Evolutionary conservation across 805 yeast genomes (phyloP).

Genomic region (Wickerhamiella kurtzmanii): DNA sequence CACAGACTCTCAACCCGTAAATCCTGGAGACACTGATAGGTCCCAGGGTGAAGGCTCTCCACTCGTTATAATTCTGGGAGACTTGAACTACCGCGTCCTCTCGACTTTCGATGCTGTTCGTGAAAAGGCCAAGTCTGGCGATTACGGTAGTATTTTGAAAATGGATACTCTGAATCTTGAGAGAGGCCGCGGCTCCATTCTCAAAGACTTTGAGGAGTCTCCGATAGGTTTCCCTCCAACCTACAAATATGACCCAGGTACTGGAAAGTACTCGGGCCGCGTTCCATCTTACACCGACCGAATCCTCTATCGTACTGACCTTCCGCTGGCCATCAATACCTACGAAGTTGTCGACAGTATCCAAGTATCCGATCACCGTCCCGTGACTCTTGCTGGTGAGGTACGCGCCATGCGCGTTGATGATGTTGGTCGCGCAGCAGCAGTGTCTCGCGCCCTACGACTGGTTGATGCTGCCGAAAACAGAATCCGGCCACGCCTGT

Average conservation of each 20-base stretch:
- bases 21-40: neutral
- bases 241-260: slow-evolving; percentile 31
- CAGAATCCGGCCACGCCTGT: slow-evolving; percentile 30
- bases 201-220: slow-evolving; percentile 37
- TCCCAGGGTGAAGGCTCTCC: neutral
- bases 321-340: slow-evolving; percentile 9
- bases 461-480: slow-evolving; percentile 35
- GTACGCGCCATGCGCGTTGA: slow-evolving; percentile 29
- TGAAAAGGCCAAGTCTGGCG: slow-evolving; percentile 22
- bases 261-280: slow-evolving; percentile 23
- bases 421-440: slow-evolving; percentile 24
- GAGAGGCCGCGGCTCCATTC: slow-evolving; percentile 25
- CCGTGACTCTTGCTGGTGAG: slow-evolving; percentile 33
- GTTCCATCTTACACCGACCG: slow-evolving; percentile 51
- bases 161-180: slow-evolving; percentile 34
- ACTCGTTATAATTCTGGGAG: slow-evolving; percentile 35
- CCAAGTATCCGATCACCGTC: slow-evolving; percentile 40
- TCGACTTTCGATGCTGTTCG: slow-evolving; percentile 24
- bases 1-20: neutral
- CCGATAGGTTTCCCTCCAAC: slow-evolving; percentile 40
- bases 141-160: slow-evolving; percentile 27
- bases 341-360: slow-evolving; percentile 22
- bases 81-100: slow-evolving; percentile 44
- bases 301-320: slow-evolving; percentile 30
- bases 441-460: slow-evolving; percentile 29